Percentiles rank a stretch among this genome's conserved stretches.
Conservation (phyloP, 306 rosid genomes). For the Neltuma alba region DNA sequence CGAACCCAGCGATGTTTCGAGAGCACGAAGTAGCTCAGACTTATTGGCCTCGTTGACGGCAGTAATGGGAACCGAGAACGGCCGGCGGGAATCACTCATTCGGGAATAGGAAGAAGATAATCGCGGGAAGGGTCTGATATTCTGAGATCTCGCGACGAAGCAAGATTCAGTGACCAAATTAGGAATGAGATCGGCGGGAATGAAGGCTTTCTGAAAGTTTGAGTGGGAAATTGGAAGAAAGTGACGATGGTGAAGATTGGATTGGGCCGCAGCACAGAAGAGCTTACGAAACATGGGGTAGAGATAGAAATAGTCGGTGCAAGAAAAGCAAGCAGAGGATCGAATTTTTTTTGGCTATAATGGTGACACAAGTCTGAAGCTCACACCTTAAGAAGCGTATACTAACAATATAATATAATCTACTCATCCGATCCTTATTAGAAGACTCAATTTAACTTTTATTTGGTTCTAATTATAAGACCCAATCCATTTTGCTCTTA, state of each 20-base stretch:
- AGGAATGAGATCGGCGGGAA: conserved; percentile 19
- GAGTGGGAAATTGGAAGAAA: conserved; percentile 22
- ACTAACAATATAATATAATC: too few relatives aligned
- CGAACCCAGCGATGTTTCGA: conserved; percentile 76
- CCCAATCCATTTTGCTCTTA: too few relatives aligned
- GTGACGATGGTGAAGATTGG: conserved; percentile 30
- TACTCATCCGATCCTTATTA: too few relatives aligned
- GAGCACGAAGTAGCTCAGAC: conserved; percentile 71
- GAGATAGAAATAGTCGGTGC: neutral
- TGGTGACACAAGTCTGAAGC: neutral
- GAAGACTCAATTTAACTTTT: too few relatives aligned
- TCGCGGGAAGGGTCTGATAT: conserved; percentile 7
- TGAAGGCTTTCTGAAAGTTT: neutral
- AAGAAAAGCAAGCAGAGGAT: neutral
- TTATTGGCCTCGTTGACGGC: conserved; percentile 54
- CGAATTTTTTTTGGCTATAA: neutral
- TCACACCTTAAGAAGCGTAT: neutral
- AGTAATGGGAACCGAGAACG: conserved; percentile 48
- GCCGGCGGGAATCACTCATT: conserved; percentile 58
- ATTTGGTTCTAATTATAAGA: too few relatives aligned
- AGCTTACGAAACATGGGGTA: conserved; percentile 57
- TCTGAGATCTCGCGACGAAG: conserved; percentile 8
- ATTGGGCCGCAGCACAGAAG: conserved; percentile 39
- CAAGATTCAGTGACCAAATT: conserved; percentile 9
- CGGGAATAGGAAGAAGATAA: conserved; percentile 36